Evolutionary conservation across 495 filamentous ascomycete species (phyloP), one percentile per base, ranked within the genome.

Genomic region (Penicillium longicatenatum): DNA sequence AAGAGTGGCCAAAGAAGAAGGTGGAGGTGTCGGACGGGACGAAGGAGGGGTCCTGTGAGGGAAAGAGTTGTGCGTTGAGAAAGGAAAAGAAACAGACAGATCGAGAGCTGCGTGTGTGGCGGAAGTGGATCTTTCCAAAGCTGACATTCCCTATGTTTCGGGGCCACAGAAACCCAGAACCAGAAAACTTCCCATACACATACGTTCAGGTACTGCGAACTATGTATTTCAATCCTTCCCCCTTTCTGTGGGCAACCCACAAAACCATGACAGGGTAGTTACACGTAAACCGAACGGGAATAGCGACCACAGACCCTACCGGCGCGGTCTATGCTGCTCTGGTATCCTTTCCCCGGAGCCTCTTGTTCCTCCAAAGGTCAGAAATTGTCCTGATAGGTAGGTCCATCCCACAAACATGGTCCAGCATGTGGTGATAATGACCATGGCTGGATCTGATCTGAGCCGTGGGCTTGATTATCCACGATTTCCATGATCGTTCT

Each of bases 81-180:
- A 56, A 62, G 17, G 48, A 59, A 14, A 58, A 64, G 29, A 52
- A 56, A 46, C 57, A 64, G 10, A 39, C 58, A 48, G 67, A 68
- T 50, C 47, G 44, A 52, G 50, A 55, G 53, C 56, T 54, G 60
- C 57, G 63, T 63, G 54, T 51, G 65, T 67, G 63, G 60, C 54
- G 64, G 59, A 29, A 62, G 63, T 64, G 57, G 56, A 56, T 26
- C 57, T 55, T 48, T 14, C 11, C 20, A 42, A 55, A 35, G 30
- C 50, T 56, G 64, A 58, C 55, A 60, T 63, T 61, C 57, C 46
- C 41, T 22, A 26, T 48, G 45, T 39, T 39, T 51, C 30, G 33
- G 30, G 30, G 17, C 29, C 12, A 51, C 19, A 17, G 19, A 14
- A 12, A 21, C 8, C 30, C 48, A 51, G 24, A 35, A 37, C 29